Base-by-base conservation (phyloP, 2,329 filamentous ascomycete species). In the Paraconiothyrium brasiliense region DNA sequence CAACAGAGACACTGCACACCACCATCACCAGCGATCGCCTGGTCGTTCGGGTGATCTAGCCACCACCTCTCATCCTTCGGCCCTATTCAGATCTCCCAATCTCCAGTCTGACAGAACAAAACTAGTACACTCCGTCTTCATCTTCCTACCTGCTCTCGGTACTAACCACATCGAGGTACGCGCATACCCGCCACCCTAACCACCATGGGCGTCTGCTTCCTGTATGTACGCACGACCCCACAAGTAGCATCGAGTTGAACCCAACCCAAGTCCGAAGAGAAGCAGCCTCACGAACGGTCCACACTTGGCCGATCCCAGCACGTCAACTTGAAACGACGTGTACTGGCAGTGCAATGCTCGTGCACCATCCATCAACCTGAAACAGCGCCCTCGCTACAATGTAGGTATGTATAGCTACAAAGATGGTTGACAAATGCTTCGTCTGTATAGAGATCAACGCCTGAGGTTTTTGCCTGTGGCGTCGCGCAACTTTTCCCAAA, bases 191-290 rank as follows among this genome's bases (percentile, higher is more conserved):
- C 41, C 34, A 34, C 41, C n/a, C 39, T 41, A 16, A 14, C 37
- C 37, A 41, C 37, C 27, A 30, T 20, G 20, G 20, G 27, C 27
- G 4, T 30, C 27, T 30, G 30, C 20, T 37, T 32, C 41, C 39
- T 47, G 54, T 39, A 56, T 47, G 54, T 14, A 47, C 54, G 54
- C 54, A 56, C 43, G 54, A 56, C 34, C 54, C 54, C 32, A 56
- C 46, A 49, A 34, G 54, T 56, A 56, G 54, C 54, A 56, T 56
- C 54, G 32, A 56, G 43, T 48, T 56, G 22, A 56, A 56, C 48
- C 48, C 48, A 51, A 51, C 54, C 54, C 54, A 56, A 56, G 54
- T 56, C 54, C 54, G 54, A 56, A 13, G 41, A 43, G 39, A 20
- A 47, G 32, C 43, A 47, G 54, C 54, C 32, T 56, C 43, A 32